Percentiles rank a stretch among this genome's conserved stretches.
Evolutionary conservation across 2,329 filamentous ascomycete genomes (phyloP).

Genomic region (Colletotrichum incanum): DNA sequence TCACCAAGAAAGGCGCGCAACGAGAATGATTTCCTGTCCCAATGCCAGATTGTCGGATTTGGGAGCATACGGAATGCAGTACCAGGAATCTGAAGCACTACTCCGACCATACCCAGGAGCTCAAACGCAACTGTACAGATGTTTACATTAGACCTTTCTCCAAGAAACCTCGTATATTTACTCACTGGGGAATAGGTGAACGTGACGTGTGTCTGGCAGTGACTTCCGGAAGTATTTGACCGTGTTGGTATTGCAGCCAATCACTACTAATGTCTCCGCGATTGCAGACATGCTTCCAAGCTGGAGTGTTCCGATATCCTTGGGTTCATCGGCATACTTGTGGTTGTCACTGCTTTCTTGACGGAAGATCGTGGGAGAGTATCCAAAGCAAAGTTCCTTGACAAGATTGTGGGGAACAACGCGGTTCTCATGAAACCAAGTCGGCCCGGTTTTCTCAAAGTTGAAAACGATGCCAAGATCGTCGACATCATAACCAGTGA

Average conservation of each 20-base stretch:
- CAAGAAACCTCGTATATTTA: neutral
- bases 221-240: slow-evolving; percentile 49
- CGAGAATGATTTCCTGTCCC: slow-evolving; percentile 66
- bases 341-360: slow-evolving; percentile 23
- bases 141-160: neutral
- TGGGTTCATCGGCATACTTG: slow-evolving; percentile 45
- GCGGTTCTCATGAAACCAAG: slow-evolving; percentile 53
- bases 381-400: slow-evolving; percentile 59
- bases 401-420: slow-evolving; percentile 55
- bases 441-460: slow-evolving; percentile 56
- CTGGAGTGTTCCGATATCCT: slow-evolving; percentile 44
- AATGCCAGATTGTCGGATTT: slow-evolving; percentile 65
- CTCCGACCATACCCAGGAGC: slow-evolving; percentile 59
- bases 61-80: slow-evolving; percentile 59
- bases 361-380: slow-evolving; percentile 57
- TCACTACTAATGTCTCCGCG: slow-evolving; percentile 54
- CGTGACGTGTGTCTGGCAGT: slow-evolving; percentile 38
- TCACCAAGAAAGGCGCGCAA: slow-evolving; percentile 60
- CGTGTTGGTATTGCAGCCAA: slow-evolving; percentile 57
- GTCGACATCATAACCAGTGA: slow-evolving; percentile 50
- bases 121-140: slow-evolving; percentile 54
- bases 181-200: slow-evolving; percentile 49
- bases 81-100: slow-evolving; percentile 53
- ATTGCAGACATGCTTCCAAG: slow-evolving; percentile 50
- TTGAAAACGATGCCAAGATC: slow-evolving; percentile 58